Conservation (phyloP, 2,329 filamentous ascomycete genomes). For the Monosporascus sp. region DNA sequence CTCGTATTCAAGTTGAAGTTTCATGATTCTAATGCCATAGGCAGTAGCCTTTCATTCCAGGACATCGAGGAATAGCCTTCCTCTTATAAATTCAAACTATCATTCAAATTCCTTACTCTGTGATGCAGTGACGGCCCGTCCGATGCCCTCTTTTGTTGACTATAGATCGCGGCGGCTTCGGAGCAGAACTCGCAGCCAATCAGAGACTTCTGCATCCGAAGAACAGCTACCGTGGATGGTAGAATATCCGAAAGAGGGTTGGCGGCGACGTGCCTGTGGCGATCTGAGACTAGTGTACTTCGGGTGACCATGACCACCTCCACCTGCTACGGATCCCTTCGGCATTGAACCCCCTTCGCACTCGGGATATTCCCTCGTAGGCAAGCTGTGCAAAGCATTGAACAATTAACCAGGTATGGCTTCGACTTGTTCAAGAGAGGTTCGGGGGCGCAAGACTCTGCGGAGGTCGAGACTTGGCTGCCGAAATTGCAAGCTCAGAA, state of each 20-base stretch:
- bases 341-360: not conserved
- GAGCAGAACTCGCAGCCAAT: conserved; percentile 8
- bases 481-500: conserved; percentile 46
- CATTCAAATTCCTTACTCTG: not conserved
- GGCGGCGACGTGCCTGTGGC: not conserved
- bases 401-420: not conserved
- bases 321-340: not conserved
- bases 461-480: conserved; percentile 42
- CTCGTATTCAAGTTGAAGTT: no score
- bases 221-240: conserved; percentile 5
- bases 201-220: conserved; percentile 9
- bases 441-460: conserved; percentile 3
- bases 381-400: not conserved
- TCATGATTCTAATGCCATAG: no score
- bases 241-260: conserved; percentile 7
- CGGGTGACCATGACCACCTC: not conserved
- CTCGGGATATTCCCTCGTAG: not conserved
- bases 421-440: not conserved
- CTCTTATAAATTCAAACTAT: not conserved
- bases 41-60: not conserved
- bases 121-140: not conserved
- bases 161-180: not conserved
- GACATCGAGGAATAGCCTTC: not conserved
- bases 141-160: not conserved
- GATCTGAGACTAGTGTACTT: not conserved